Evolutionary conservation across 106 monocot genomes (phyloP).

Genomic region (Ottelia alismoides): DNA sequence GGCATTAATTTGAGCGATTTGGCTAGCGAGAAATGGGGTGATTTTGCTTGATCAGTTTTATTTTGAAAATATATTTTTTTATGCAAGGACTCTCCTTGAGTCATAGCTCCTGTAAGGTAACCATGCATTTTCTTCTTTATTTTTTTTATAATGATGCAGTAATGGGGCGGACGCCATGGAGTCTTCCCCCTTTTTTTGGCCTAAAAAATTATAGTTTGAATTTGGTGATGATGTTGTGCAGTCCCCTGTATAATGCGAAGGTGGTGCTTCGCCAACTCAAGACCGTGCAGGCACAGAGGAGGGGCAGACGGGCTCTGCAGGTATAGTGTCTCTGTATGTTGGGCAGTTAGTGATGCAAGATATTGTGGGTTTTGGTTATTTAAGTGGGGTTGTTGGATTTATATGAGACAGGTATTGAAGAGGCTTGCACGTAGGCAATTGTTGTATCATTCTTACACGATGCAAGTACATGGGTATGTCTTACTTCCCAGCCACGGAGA

Average conservation of each 20-base stretch:
- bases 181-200: not conserved
- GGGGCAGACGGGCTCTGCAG: conserved; percentile 81
- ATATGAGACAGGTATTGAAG: conserved; percentile 67
- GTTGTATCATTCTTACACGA: conserved; percentile 89
- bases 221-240: conserved; percentile 10
- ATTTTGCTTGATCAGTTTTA: no score
- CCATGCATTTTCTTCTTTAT: not conserved
- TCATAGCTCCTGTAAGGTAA: not conserved
- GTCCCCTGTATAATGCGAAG: conserved; percentile 59
- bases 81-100: no score
- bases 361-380: no score
- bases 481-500: conserved; percentile 19
- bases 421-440: conserved; percentile 62
- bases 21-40: no score
- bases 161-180: not conserved
- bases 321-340: no score
- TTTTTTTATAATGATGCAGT: no score
- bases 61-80: no score
- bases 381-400: no score
- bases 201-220: not conserved
- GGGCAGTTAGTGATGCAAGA: no score
- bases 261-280: conserved; percentile 81
- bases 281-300: conserved; percentile 66
- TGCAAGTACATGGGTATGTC: conserved; percentile 89
- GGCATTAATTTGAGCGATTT: no score